Evolutionary conservation across 352 stramenopile species (phyloP), one percentile per base, ranked within the genome.

Genomic region (Globisporangium abappressorium): DNA sequence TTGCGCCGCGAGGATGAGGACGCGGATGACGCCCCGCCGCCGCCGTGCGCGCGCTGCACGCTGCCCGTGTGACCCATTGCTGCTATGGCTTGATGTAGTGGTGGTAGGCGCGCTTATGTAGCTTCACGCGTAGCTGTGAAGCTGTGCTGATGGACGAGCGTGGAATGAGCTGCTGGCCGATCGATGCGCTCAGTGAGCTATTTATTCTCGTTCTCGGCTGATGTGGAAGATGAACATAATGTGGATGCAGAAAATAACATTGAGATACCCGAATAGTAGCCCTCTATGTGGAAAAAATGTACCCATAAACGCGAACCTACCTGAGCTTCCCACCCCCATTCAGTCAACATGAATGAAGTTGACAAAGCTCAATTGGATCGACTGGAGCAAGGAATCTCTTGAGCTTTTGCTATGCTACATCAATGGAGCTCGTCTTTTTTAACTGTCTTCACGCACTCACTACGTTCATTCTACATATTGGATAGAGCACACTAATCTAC

Each of bases 1-100:
- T 28, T 11, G 62, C 69, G 74, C 36, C 76, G 75, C 68, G 70
- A 59, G 36, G 43, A 24, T 24, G 15, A 24, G 43, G 43, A 51
- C 2, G 5, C 30, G 30, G 30, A 33, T 5, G 43, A 51, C 6
- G 18, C 5, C 2, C 18, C 18, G 43, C 43, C 43, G 43, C 43
- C 2, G 18, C 68, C 59, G 36, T 62, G 58, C 22, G 62, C 66
- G 46, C 81, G 74, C 66, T 92, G 78, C 15, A 93, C 79, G 75
- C 86, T 92, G 34, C 81, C 82, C 9, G 84, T 86, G 73, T 93
- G 84, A 9, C 86, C 86, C 86, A 94, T 94, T 24, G 43, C 43
- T 51, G 43, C 43, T 49, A 14, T 0, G 28, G 5, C 5, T 22
- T 11, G 12, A 22, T 8, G 28, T 28, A 11, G 14, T n/a, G 38